Conservation (phyloP, 257 asterid genomes). For the Fraxinus americana region DNA sequence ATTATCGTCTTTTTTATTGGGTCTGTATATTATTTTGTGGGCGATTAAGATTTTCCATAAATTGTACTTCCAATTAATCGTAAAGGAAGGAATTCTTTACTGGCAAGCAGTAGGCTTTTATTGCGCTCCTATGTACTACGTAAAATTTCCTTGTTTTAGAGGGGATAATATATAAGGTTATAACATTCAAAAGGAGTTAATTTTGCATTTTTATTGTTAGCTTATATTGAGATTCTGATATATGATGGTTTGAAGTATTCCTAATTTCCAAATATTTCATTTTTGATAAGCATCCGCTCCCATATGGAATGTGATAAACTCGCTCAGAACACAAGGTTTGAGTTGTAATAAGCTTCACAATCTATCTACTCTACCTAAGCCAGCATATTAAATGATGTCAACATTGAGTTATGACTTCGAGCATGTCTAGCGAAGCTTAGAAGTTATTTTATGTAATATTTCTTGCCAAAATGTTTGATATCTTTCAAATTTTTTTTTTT, state of each 20-base stretch:
- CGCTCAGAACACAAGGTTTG: background rate
- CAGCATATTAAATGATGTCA: background rate
- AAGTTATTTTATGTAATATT: background rate
- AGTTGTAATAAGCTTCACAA: background rate
- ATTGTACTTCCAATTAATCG: background rate
- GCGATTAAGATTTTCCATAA: background rate
- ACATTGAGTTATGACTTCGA: background rate
- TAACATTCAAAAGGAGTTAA: background rate
- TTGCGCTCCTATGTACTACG: background rate
- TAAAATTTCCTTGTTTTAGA: background rate
- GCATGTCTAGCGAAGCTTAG: background rate
- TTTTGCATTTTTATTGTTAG: background rate
- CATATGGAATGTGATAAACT: background rate
- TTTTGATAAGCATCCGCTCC: background rate
- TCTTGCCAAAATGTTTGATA: background rate
- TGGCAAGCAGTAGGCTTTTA: background rate
- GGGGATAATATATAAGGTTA: background rate
- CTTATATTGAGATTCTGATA: background rate
- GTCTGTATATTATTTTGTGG: background rate
- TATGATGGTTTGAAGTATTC: background rate
- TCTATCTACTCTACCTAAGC: background rate
- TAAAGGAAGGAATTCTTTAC: background rate
- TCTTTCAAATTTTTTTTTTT: background rate
- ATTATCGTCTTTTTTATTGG: background rate
- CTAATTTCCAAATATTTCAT: background rate